These are phyloP conservation scores for Cryptosporidium tyzzeri DNA, from an alignment of 169 alveolate genomes.

Conservation along the genomic window DNA sequence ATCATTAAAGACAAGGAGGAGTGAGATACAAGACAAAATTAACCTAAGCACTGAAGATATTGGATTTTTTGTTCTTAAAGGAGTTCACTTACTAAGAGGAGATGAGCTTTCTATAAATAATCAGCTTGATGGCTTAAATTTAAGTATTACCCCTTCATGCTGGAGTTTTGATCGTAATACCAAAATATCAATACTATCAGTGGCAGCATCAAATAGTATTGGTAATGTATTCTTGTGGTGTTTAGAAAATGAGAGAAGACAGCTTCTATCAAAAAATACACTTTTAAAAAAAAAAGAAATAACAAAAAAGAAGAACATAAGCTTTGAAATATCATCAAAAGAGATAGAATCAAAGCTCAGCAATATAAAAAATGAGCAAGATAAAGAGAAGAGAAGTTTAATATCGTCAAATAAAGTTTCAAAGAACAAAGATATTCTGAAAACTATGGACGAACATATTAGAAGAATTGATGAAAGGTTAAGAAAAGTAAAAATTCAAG, in stretches of 20 bases:
- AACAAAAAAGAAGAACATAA: background rate
- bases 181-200: background rate
- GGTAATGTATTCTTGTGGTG: constrained; percentile 62
- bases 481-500: constrained; percentile 50
- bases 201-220: constrained; percentile 34
- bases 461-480: constrained; percentile 66
- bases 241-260: constrained; percentile 11
- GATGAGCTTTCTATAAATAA: constrained; percentile 39
- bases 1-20: background rate
- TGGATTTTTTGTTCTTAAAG: constrained; percentile 53
- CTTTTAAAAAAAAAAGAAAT: background rate
- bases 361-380: background rate
- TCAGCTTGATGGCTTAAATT: background rate
- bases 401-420: background rate
- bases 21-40: background rate
- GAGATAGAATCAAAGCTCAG: background rate
- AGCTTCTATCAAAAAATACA: background rate
- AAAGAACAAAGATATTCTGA: constrained; percentile 19
- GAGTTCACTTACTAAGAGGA: constrained; percentile 46
- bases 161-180: constrained; percentile 25
- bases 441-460: constrained; percentile 39
- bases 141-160: constrained; percentile 24
- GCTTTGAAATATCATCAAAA: background rate
- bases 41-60: constrained; percentile 2
- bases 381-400: background rate